These are phyloP conservation scores for Ephemerocybe angulata DNA, from an alignment of 768 basidiomycete species.

Conservation along the genomic window DNA sequence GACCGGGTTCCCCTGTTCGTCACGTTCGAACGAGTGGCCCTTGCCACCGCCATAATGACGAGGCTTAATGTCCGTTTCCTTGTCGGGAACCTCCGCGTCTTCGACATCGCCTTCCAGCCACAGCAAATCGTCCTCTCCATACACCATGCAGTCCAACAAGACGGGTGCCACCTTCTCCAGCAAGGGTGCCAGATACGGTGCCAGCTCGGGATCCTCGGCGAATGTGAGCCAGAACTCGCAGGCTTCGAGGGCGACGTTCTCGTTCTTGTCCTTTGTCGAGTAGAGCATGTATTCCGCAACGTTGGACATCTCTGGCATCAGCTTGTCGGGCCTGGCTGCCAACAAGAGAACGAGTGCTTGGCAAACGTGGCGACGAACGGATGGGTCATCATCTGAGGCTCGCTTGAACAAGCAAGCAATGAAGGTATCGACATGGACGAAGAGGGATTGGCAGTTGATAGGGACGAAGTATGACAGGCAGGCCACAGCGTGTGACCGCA, in stretches of 20 bases:
- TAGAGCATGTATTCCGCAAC: conserved; percentile 99
- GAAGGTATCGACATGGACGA: conserved; percentile 88
- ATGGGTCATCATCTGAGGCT: conserved; percentile 91
- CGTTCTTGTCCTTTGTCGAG: conserved; percentile 96
- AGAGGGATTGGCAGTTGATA: conserved; percentile 81
- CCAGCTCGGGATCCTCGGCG: conserved; percentile 89
- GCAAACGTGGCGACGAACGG: conserved; percentile 93
- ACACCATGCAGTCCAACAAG: conserved; percentile 95
- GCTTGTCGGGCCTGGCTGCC: conserved; percentile 89
- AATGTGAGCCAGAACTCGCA: conserved; percentile 99
- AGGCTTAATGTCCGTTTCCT: conserved; percentile 94
- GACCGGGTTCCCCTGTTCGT: conserved; percentile 40
- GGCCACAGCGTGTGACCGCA: conserved; percentile 91
- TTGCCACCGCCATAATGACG: conserved; percentile 86
- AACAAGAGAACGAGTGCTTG: conserved; percentile 92
- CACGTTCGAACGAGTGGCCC: conserved; percentile 80
- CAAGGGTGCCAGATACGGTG: conserved; percentile 78
- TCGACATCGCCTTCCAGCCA: conserved; percentile 92
- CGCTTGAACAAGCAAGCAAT: conserved; percentile 92
- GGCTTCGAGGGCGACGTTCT: conserved; percentile 93
- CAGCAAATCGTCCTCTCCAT: conserved; percentile 92
- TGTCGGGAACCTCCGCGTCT: conserved; percentile 87
- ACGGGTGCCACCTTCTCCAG: conserved; percentile 91
- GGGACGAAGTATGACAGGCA: conserved; percentile 93
- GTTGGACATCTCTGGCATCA: conserved; percentile 92